Percentiles rank a stretch among this genome's conserved stretches.
Evolutionary conservation across 805 yeast species (phyloP).

Genomic region (Jamesozyma lodderae): DNA sequence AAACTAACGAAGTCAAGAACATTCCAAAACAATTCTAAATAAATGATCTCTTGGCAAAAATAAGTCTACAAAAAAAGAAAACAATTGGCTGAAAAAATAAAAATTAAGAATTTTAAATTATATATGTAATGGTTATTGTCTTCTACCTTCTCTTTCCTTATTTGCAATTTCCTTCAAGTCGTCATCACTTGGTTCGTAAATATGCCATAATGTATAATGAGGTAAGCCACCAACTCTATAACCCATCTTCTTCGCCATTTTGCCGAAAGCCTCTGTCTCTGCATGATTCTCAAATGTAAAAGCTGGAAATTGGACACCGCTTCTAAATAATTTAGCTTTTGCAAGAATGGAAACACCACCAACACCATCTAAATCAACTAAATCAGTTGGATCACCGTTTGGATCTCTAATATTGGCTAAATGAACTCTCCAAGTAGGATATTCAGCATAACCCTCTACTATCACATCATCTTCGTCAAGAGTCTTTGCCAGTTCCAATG

Average conservation of each 20-base stretch:
- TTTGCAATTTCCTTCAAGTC: constrained; percentile 62
- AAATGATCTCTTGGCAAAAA: too few species aligned
- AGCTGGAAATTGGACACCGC: constrained; percentile 79
- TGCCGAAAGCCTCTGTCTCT: constrained; percentile 82
- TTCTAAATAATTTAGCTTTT: constrained; percentile 62
- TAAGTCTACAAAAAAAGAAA: too few species aligned
- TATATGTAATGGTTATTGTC: background rate
- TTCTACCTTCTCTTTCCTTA: constrained; percentile 50
- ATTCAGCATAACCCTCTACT: constrained; percentile 82
- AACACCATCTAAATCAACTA: constrained; percentile 71
- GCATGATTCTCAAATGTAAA: constrained; percentile 79
- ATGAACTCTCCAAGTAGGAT: constrained; percentile 80
- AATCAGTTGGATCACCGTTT: constrained; percentile 51
- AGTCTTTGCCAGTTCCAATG: constrained; percentile 52
- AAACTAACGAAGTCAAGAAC: too few species aligned
- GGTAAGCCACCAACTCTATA: constrained; percentile 81
- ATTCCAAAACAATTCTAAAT: too few species aligned
- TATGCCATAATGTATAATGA: constrained; percentile 85
- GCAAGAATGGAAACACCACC: constrained; percentile 82
- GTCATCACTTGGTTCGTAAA: constrained; percentile 82
- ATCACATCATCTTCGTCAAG: constrained; percentile 76
- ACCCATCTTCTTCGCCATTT: constrained; percentile 71
- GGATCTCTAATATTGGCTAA: constrained; percentile 61
- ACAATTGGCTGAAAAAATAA: too few species aligned
- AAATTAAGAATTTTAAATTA: too few species aligned